phyloP scores from a whole-genome alignment of 1,139 yeast genomes.

The Saccharomyces pastorianus region DNA sequence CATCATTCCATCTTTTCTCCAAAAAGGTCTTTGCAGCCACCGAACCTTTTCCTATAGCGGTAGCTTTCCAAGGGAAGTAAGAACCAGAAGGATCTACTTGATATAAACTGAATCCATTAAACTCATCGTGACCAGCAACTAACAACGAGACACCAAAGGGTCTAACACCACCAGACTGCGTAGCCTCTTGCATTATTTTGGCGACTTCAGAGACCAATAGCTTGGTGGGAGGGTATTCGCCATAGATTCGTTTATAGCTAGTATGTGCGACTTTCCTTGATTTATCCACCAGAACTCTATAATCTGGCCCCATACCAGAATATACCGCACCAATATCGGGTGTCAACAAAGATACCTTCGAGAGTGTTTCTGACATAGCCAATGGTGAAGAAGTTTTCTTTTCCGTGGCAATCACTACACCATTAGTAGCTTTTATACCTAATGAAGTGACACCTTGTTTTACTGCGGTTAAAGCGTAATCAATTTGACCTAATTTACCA shows the following conservation, averaged over 20 bases:
- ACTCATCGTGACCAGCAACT: conserved; percentile 90
- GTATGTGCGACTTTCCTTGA: conserved; percentile 92
- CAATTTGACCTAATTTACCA: conserved; percentile 96
- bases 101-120: conserved; percentile 72
- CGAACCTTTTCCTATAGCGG: conserved; percentile 95
- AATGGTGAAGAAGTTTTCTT: conserved; percentile 78
- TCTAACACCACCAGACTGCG: conserved; percentile 82
- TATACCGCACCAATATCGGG: conserved; percentile 96
- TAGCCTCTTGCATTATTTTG: conserved; percentile 93
- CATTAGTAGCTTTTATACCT: conserved; percentile 94
- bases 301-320: conserved; percentile 99
- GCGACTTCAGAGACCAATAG: conserved; percentile 93
- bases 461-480: conserved; percentile 94
- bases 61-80: conserved; percentile 99
- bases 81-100: conserved; percentile 98
- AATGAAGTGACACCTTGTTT: conserved; percentile 98
- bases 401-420: conserved; percentile 94
- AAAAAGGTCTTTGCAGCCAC: conserved; percentile 91
- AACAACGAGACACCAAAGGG: conserved; percentile 69
- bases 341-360: conserved; percentile 76
- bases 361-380: conserved; percentile 63
- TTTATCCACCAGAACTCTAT: conserved; percentile 85
- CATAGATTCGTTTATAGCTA: conserved; percentile 83
- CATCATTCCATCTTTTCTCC: conserved; percentile 97
- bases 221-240: conserved; percentile 95